Evolutionary conservation across 768 basidiomycete species (phyloP).

Genomic region (Clitopilus hobsonii): DNA sequence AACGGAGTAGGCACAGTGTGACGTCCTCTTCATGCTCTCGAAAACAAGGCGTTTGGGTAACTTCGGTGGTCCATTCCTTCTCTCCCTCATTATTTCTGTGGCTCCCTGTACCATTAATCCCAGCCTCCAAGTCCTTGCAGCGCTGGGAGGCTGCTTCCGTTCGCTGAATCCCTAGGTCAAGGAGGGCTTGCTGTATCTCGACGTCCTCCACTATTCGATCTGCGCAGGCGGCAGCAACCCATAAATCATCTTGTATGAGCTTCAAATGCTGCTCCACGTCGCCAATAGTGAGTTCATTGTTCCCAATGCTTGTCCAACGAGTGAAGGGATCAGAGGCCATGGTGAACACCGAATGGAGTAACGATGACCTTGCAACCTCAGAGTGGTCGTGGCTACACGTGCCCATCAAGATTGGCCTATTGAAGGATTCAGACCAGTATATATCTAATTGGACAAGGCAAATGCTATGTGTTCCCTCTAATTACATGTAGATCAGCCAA

Average conservation of each 20-base stretch:
- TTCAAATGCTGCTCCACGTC: constrained; percentile 43
- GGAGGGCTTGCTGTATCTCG: constrained; percentile 48
- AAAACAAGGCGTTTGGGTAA: constrained; percentile 39
- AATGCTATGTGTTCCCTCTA: too few species aligned
- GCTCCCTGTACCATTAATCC: not conserved
- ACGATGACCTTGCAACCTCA: constrained; percentile 15
- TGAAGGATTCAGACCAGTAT: not conserved
- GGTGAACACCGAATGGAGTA: constrained; percentile 14
- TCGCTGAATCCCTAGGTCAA: constrained; percentile 61
- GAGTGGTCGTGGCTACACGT: constrained; percentile 2
- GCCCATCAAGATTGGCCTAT: not conserved
- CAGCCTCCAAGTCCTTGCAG: constrained; percentile 30
- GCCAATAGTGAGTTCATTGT: constrained; percentile 54
- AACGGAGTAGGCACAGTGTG: constrained; percentile 60
- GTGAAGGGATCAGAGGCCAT: constrained; percentile 39
- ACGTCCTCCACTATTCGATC: constrained; percentile 63
- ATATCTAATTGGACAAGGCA: too few species aligned
- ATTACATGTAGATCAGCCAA: not conserved
- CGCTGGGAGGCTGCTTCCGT: constrained; percentile 45
- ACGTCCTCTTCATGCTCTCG: constrained; percentile 53
- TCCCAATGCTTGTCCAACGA: constrained; percentile 53
- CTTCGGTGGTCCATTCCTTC: constrained; percentile 2
- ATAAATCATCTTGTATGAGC: constrained; percentile 60
- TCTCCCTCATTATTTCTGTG: not conserved
- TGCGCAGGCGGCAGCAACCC: constrained; percentile 71